phyloP scores from a whole-genome alignment of 768 basidiomycete genomes.

The Pleurotus sapidus region DNA sequence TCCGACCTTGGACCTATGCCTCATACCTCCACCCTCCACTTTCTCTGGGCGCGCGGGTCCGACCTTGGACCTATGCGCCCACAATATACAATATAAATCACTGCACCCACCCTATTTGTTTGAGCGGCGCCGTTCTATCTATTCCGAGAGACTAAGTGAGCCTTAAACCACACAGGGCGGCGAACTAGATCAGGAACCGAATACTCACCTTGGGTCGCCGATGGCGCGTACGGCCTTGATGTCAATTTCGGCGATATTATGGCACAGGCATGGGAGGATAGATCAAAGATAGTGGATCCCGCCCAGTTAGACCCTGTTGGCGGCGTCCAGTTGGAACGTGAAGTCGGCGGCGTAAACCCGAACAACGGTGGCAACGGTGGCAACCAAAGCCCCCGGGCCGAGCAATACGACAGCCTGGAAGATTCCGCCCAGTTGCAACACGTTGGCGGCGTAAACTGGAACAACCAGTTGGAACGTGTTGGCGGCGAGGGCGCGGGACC shows the following conservation, averaged over 20 bases:
- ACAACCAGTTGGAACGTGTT: no score
- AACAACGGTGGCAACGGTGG: no score
- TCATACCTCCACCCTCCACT: neutral
- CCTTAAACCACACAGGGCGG: neutral
- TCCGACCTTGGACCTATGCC: neutral
- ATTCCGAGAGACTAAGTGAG: neutral
- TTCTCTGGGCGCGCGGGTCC: neutral
- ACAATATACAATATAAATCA: neutral
- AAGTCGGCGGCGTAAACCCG: no score
- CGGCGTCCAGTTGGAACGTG: no score
- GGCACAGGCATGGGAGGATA: neutral
- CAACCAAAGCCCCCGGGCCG: no score
- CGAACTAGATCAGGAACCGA: neutral
- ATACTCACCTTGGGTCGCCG: neutral
- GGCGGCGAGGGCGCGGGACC: no score
- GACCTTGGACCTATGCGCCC: slow-evolving; percentile 1
- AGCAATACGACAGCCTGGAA: no score
- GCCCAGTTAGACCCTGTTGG: no score
- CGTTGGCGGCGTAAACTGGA: no score
- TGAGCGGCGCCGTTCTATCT: neutral
- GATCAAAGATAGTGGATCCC: neutral
- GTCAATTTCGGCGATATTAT: neutral
- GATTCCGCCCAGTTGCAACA: no score
- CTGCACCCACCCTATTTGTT: no score
- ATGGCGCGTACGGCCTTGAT: neutral